Evolutionary conservation across 2,329 filamentous ascomycete species (phyloP).

Genomic region (Capronia americana): DNA sequence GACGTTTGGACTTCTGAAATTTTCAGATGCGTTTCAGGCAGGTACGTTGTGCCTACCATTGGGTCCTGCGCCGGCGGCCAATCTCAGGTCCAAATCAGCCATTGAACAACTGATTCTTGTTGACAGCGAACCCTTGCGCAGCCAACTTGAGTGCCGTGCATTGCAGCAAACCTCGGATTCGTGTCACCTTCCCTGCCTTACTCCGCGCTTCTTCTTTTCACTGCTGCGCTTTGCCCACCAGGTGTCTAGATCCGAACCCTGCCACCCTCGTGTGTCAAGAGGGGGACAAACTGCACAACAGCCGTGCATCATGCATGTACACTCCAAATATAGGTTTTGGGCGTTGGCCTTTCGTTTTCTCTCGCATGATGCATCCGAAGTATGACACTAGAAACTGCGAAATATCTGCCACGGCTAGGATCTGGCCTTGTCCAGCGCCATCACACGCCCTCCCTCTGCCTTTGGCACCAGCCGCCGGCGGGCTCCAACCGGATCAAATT

Average conservation of each 20-base stretch:
- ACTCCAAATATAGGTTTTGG: conserved; percentile 13
- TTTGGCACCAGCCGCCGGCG: no score
- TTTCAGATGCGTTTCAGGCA: background rate
- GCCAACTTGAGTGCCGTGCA: background rate
- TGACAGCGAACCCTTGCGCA: background rate
- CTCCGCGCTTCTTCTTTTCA: background rate
- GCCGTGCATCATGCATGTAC: conserved; percentile 23
- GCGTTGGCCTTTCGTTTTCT: background rate
- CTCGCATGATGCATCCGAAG: background rate
- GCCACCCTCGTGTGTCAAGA: background rate
- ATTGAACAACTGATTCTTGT: background rate
- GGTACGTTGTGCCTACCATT: background rate
- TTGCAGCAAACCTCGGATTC: background rate
- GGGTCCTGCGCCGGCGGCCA: background rate
- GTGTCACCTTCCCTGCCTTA: conserved; percentile 8
- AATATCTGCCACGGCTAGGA: background rate
- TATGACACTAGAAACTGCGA: background rate
- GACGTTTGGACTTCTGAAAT: conserved; percentile 1
- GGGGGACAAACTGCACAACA: no score
- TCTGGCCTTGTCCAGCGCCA: background rate
- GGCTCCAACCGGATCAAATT: background rate
- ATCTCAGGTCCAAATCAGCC: background rate
- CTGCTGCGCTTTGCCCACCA: background rate
- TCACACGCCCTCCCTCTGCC: background rate
- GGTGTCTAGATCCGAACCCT: background rate